phyloP scores from a whole-genome alignment of 768 basidiomycete genomes.

The Terana coerulea region DNA sequence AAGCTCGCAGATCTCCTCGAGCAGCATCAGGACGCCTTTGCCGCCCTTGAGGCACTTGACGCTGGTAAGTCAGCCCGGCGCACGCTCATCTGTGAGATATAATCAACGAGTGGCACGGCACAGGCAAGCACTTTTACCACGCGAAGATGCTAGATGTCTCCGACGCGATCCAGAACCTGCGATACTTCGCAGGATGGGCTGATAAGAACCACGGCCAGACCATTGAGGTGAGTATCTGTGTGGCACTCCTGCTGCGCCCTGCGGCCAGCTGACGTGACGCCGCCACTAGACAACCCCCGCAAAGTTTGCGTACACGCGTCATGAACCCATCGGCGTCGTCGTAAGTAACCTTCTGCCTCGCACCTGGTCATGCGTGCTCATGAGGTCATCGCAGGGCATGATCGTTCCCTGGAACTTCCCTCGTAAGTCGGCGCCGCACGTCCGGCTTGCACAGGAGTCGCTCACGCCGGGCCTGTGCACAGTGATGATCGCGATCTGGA shows the following conservation, averaged over 20 bases:
- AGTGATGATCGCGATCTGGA: conserved; percentile 68
- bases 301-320: conserved; percentile 65
- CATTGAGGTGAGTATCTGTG: conserved; percentile 28
- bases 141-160: conserved; percentile 24
- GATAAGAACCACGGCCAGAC: conserved; percentile 49
- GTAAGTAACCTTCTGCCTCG: conserved; percentile 20
- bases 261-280: no score
- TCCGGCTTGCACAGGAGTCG: not conserved
- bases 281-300: conserved; percentile 36
- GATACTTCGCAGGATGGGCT: conserved; percentile 61
- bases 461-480: not conserved
- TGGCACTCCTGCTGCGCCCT: no score
- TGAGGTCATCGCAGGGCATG: conserved; percentile 15
- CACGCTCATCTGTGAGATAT: conserved; percentile 22
- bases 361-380: not conserved
- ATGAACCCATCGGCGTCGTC: conserved; percentile 60
- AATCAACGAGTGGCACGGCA: not conserved
- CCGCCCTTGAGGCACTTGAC: conserved; percentile 50
- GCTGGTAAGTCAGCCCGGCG: conserved; percentile 41
- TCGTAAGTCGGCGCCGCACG: conserved; percentile 37
- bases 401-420: conserved; percentile 75
- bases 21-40: conserved; percentile 39
- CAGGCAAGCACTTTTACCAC: conserved; percentile 36
- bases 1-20: conserved; percentile 52
- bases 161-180: conserved; percentile 1